Percentiles rank a stretch among this genome's conserved stretches.
phyloP scores from a whole-genome alignment of 306 rosid genomes.

The Rubus idaeus region DNA sequence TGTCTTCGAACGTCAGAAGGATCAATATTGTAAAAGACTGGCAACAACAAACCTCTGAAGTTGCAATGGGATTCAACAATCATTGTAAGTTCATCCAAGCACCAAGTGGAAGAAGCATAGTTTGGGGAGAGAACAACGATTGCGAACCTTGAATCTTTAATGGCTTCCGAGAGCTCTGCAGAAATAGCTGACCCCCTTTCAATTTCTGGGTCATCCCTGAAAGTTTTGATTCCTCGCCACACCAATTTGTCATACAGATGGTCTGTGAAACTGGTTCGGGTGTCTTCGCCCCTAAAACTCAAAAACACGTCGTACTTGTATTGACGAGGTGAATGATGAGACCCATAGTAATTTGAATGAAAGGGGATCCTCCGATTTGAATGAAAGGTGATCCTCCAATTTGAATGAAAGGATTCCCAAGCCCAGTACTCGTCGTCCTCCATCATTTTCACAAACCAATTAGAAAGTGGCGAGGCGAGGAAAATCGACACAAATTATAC shows the following conservation, averaged over 20 bases:
- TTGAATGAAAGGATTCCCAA: neutral
- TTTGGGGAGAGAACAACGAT: neutral
- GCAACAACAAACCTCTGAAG: neutral
- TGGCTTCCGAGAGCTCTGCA: neutral
- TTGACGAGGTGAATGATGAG: neutral
- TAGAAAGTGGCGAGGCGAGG: neutral
- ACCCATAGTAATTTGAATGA: neutral
- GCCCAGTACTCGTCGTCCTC: neutral
- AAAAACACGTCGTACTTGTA: slow-evolving; percentile 1
- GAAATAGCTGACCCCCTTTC: neutral
- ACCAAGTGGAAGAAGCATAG: neutral
- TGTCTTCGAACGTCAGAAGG: slow-evolving; percentile 1
- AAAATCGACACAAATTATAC: too few species aligned
- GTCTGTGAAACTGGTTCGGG: neutral
- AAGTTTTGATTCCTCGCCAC: neutral
- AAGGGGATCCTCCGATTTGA: neutral
- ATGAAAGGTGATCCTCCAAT: neutral
- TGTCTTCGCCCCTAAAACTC: neutral
- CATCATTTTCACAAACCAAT: neutral
- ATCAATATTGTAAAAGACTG: neutral
- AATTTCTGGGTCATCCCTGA: neutral
- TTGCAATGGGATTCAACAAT: neutral
- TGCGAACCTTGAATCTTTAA: neutral
- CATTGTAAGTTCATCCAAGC: neutral
- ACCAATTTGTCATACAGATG: neutral